Conservation (phyloP, 352 stramenopile genomes). For the Blastocystis hominis region DNA sequence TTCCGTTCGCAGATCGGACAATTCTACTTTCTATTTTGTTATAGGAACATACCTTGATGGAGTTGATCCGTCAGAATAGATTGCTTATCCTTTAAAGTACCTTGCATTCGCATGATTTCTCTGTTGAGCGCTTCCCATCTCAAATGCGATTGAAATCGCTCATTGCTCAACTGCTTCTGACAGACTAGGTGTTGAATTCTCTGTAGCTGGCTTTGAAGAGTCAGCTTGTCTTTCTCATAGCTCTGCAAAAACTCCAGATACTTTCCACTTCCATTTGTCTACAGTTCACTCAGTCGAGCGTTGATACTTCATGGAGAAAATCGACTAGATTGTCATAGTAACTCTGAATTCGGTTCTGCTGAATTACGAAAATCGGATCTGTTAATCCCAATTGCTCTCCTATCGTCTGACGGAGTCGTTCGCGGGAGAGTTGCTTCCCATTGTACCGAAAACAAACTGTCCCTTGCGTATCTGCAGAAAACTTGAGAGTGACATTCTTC, state of each 20-base stretch:
- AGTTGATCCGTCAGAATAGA: not conserved
- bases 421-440: not conserved
- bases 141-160: not conserved
- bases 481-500: not conserved
- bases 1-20: not conserved
- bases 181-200: not conserved
- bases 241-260: not conserved
- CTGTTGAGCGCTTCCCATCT: not conserved
- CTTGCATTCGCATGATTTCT: not conserved
- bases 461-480: not conserved
- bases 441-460: not conserved
- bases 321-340: not conserved
- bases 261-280: not conserved
- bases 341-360: slow-evolving; percentile 23
- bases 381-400: not conserved
- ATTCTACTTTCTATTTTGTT: not conserved
- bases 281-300: not conserved
- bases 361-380: slow-evolving; percentile 4
- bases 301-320: not conserved
- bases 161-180: not conserved
- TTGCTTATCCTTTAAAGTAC: not conserved
- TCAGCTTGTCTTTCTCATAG: not conserved
- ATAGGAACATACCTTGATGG: not conserved
- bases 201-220: not conserved
- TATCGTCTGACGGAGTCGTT: not conserved